phyloP scores from a whole-genome alignment of 73 alveolate genomes.

The Uronychia binucleata region DNA sequence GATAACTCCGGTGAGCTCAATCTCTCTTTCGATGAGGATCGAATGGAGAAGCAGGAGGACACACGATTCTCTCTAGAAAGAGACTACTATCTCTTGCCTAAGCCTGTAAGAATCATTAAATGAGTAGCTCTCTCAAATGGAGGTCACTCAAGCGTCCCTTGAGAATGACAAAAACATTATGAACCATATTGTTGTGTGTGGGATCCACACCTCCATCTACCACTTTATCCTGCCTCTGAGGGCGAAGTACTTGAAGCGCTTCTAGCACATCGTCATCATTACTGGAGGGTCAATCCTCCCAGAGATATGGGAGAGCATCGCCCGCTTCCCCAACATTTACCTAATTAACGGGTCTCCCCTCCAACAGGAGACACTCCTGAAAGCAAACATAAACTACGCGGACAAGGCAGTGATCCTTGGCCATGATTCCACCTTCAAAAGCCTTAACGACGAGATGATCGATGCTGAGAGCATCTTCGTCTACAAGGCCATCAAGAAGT shows the following conservation, averaged over 20 bases:
- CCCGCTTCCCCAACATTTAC: conserved; percentile 80
- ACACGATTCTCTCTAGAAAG: conserved; percentile 26
- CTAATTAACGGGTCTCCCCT: conserved; percentile 93
- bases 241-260: conserved; percentile 87
- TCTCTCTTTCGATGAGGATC: conserved; percentile 13
- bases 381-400: conserved; percentile 97
- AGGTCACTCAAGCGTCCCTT: conserved; percentile 64
- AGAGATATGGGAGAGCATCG: conserved; percentile 88
- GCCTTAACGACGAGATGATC: conserved; percentile 90
- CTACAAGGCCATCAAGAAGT: conserved; percentile 93
- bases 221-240: conserved; percentile 92
- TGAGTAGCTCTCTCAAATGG: conserved; percentile 52
- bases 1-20: conserved; percentile 48
- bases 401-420: conserved; percentile 97
- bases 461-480: conserved; percentile 95
- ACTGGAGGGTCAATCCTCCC: conserved; percentile 78
- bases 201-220: conserved; percentile 94
- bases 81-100: conserved; percentile 3
- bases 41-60: conserved; percentile 18
- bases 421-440: conserved; percentile 74
- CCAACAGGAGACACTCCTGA: conserved; percentile 85
- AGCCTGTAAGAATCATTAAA: no score
- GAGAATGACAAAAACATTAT: conserved; percentile 74
- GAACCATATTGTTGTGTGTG: conserved; percentile 96
- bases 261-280: conserved; percentile 82